Evolutionary conservation across 352 stramenopile species (phyloP), one percentile per base, ranked within the genome.

Genomic region (Hyaloperonospora arabidopsidis): DNA sequence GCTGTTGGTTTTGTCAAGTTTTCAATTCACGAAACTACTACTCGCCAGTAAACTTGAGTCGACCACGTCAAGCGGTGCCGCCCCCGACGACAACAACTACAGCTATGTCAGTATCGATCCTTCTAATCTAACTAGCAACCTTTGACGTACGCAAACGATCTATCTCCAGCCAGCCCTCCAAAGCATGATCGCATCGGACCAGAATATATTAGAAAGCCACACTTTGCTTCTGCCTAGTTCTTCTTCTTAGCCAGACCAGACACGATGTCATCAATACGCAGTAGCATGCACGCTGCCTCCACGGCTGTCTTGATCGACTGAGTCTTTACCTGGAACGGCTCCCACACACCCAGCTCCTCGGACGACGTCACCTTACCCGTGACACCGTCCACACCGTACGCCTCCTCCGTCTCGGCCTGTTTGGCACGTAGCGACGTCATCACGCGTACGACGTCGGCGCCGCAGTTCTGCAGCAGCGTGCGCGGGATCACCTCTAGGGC

Each of bases 261-360:
- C 28, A 99, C 97, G 69, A 99, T 98, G 74, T 99, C 97, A 75
- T 99, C 97, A 73, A 99, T 99, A 57, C 97, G 93, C 59, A 96
- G 69, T 57, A 97, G 77, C 79, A 99, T 98, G 70, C 93, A 98
- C 41, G 96, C 93, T 57, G 93, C 96, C 70, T 99, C 97, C 59
- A 99, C 95, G 13, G 97, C 95, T 36, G 97, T 99, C 81, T 99
- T 99, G 78, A 99, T 98, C 21, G 96, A 98, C 87, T 99, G 97
- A 43, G 97, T 97, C 79, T 99, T 99, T 57, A 99, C 97, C 70
- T 96, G 84, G 70, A 98, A 98, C n/a, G 97, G 95, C 65, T 99
- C 97, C 96, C 96, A 99, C 57, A 99, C 95, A 46, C 91, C 95
- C 49, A 98, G 83, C 55, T 97, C 78, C 63, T 93, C 81, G 78